Evolutionary conservation across 768 basidiomycete species (phyloP).

Genomic region (Clavulina sp.): DNA sequence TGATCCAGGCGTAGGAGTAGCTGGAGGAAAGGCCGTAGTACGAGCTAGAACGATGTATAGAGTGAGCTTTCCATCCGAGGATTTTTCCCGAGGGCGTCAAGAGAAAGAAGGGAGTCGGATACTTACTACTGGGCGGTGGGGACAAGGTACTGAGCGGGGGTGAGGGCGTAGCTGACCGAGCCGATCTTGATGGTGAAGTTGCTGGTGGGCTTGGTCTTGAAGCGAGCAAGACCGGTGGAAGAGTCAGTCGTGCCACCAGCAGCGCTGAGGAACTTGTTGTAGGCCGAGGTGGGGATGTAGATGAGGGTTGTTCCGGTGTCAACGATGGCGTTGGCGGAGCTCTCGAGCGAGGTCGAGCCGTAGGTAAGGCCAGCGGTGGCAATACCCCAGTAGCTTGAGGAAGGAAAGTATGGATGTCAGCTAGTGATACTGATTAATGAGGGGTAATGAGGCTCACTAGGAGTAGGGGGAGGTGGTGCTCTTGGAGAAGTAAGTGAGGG

Average conservation of each 20-base stretch:
- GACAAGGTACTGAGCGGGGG: background rate
- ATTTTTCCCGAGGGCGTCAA: no score
- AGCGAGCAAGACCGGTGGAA: background rate
- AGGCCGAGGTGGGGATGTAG: background rate
- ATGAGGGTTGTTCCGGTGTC: constrained; percentile 1
- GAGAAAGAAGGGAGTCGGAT: no score
- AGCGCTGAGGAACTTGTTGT: background rate
- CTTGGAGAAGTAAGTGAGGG: background rate
- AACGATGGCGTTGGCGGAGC: background rate
- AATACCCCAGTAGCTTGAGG: background rate
- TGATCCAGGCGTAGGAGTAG: background rate
- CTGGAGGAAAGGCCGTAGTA: background rate
- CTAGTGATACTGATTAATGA: no score
- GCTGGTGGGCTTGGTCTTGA: background rate
- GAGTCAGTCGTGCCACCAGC: background rate
- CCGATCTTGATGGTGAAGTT: background rate
- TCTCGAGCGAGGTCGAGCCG: background rate
- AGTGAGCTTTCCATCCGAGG: no score
- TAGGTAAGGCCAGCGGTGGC: background rate
- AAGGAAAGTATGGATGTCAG: background rate
- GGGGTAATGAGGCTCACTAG: no score
- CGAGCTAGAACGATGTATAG: no score
- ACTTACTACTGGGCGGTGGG: background rate
- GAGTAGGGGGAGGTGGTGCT: background rate
- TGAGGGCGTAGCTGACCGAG: background rate